These are phyloP conservation scores for Echinosophora koreensis DNA, from an alignment of 306 rosid species.

Conservation along the genomic window DNA sequence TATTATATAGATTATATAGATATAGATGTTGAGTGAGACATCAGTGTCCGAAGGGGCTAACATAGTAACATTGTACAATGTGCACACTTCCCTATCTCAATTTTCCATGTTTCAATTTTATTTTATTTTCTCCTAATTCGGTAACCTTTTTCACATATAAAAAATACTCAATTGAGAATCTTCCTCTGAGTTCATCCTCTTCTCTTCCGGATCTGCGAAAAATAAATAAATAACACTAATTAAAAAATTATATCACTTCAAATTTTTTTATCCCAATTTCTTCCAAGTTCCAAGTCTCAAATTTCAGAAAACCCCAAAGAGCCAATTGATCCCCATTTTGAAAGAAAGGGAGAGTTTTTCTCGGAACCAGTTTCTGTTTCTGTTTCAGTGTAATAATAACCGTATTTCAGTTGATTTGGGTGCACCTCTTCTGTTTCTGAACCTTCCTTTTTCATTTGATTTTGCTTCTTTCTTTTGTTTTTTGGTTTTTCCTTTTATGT, in stretches of 20 bases:
- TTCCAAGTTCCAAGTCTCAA: constrained; percentile 41
- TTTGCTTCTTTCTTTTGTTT: constrained; percentile 12
- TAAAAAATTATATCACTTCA: constrained; percentile 12
- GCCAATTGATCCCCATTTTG: constrained; percentile 40
- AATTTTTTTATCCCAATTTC: constrained; percentile 60
- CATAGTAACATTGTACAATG: constrained; percentile 37
- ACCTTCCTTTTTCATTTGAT: constrained; percentile 25
- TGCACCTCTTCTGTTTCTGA: not conserved
- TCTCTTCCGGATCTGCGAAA: constrained; percentile 50
- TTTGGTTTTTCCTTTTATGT: too few species aligned
- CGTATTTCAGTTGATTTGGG: constrained; percentile 35
- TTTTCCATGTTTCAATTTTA: constrained; percentile 20
- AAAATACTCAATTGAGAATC: constrained; percentile 46
- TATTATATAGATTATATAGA: too few species aligned
- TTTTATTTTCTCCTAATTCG: not conserved
- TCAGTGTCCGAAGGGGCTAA: constrained; percentile 9
- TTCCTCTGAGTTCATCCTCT: constrained; percentile 38
- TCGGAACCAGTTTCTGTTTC: constrained; percentile 40
- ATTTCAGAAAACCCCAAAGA: constrained; percentile 53
- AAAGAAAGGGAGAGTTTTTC: constrained; percentile 10
- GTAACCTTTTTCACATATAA: constrained; percentile 46
- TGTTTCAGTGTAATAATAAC: constrained; percentile 40
- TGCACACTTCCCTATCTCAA: constrained; percentile 27
- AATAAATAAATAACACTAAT: constrained; percentile 11
- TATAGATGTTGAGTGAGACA: not conserved